A percentile compares a stretch with the other conserved stretches of the same genome.
Evolutionary conservation across 2,329 filamentous ascomycete genomes (phyloP).

Genomic region (Verticillium nubilum): DNA sequence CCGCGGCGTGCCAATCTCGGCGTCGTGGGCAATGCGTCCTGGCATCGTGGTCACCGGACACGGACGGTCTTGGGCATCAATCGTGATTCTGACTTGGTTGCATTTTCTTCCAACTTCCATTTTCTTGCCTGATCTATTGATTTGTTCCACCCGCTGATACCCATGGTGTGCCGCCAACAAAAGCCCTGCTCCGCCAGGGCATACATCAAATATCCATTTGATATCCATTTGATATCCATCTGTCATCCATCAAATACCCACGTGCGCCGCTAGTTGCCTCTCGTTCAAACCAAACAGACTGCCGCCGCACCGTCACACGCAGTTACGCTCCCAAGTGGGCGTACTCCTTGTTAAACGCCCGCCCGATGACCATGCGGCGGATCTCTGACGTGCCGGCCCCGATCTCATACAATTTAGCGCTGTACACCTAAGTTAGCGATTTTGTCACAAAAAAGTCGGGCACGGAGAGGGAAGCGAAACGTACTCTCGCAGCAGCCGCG

Average conservation of each 20-base stretch:
- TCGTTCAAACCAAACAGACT: no score
- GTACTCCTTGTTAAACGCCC: slow-evolving; percentile 86
- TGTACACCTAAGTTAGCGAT: slow-evolving; percentile 28
- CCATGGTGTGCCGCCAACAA: no score
- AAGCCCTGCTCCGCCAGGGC: neutral
- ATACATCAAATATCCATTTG: neutral
- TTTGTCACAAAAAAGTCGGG: neutral
- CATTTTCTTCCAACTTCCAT: no score
- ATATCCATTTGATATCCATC: neutral
- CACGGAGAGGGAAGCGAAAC: slow-evolving; percentile 15
- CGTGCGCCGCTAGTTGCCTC: neutral
- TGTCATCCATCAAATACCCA: neutral
- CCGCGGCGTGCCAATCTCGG: neutral
- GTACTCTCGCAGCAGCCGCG: slow-evolving; percentile 69
- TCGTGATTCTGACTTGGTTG: no score
- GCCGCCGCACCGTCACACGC: neutral
- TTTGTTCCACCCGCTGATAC: neutral
- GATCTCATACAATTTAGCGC: slow-evolving; percentile 84
- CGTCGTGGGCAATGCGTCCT: neutral
- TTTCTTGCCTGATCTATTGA: neutral
- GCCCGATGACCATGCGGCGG: slow-evolving; percentile 86
- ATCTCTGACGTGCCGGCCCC: slow-evolving; percentile 95
- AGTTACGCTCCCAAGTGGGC: slow-evolving; percentile 25
- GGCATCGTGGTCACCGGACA: no score
- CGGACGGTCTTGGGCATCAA: no score